Conservation (phyloP, 495 filamentous ascomycete genomes). For the Astrothelium macrocarpum region DNA sequence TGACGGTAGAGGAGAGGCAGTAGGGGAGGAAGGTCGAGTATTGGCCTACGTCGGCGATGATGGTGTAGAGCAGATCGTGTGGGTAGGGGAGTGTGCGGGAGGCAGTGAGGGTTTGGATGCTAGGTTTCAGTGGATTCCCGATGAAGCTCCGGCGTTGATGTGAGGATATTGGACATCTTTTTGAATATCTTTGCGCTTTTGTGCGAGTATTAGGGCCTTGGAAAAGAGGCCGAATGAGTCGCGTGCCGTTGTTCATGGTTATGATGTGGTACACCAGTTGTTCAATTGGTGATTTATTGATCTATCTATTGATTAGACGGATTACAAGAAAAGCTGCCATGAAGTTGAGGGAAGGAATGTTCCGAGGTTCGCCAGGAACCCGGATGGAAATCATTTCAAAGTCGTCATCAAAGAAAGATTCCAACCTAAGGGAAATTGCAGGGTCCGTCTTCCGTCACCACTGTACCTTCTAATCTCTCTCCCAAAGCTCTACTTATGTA, state of each 20-base stretch:
- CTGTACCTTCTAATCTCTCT: neutral
- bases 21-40: conserved; percentile 83
- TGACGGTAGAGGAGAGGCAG: conserved; percentile 63
- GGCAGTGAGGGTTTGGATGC: conserved; percentile 48
- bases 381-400: neutral
- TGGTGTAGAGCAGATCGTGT: conserved; percentile 56
- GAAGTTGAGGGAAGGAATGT: neutral
- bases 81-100: conserved; percentile 73
- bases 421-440: too few species aligned
- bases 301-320: too few species aligned
- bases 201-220: neutral
- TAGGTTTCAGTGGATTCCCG: conserved; percentile 23
- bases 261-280: neutral
- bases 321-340: neutral
- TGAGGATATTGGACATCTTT: neutral
- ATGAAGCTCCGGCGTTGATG: conserved; percentile 25
- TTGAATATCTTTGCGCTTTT: neutral
- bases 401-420: conserved; percentile 2
- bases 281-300: neutral
- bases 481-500: neutral
- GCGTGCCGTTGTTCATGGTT: neutral
- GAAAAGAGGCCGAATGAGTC: neutral
- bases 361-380: neutral
- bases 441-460: neutral
- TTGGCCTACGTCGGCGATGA: conserved; percentile 73